Conservation (phyloP, 2,329 filamentous ascomycete species). For the Hymenoscyphus repandus region DNA sequence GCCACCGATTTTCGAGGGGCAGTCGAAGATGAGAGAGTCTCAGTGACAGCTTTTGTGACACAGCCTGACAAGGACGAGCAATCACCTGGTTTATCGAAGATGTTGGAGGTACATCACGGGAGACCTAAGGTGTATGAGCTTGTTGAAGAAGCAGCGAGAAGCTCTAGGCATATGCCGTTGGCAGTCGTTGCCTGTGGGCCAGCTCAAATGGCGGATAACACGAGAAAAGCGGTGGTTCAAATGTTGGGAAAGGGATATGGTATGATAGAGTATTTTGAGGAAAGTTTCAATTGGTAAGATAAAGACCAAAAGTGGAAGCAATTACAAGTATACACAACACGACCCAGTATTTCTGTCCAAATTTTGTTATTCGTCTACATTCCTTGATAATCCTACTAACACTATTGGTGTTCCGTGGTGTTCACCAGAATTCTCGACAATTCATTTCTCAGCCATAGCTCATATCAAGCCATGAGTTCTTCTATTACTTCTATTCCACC, state of each 20-base stretch:
- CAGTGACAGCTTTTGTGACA: not conserved
- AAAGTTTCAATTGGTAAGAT: slow-evolving; percentile 12
- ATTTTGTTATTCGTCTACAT: too few relatives aligned
- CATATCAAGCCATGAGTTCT: too few relatives aligned
- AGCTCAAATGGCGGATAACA: slow-evolving; percentile 40
- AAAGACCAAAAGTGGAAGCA: too few relatives aligned
- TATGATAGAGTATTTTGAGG: slow-evolving; percentile 10
- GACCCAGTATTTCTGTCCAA: too few relatives aligned
- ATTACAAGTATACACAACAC: too few relatives aligned
- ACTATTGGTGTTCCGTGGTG: too few relatives aligned
- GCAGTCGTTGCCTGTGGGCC: slow-evolving; percentile 43
- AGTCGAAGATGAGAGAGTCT: not conserved
- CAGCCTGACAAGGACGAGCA: not conserved
- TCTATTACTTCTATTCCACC: too few relatives aligned
- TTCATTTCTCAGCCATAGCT: too few relatives aligned
- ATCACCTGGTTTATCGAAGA: too few relatives aligned
- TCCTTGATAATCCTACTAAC: too few relatives aligned
- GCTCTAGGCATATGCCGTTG: slow-evolving; percentile 14
- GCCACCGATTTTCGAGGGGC: slow-evolving; percentile 28
- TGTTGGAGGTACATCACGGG: not conserved
- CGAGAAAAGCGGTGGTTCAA: slow-evolving; percentile 32
- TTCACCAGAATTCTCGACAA: too few relatives aligned
- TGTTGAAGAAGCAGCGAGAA: not conserved
- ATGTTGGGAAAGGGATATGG: slow-evolving; percentile 6
- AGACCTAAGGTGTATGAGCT: not conserved